These are phyloP conservation scores for Microcera coccophila DNA, from an alignment of 2,329 filamentous ascomycete genomes.

Conservation along the genomic window DNA sequence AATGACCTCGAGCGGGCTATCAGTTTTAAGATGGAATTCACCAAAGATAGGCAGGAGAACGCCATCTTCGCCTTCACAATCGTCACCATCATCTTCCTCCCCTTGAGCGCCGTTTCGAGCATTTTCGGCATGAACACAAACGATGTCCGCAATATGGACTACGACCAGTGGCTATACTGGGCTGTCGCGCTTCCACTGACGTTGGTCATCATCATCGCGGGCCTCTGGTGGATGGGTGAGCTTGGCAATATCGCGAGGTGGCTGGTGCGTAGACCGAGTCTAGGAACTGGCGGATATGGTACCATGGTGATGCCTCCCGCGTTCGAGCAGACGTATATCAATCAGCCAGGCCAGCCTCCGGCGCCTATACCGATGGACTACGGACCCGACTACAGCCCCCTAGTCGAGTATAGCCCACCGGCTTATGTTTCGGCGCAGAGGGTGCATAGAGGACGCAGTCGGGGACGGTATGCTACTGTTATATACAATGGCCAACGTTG, in stretches of 20 bases:
- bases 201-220: conserved; percentile 34
- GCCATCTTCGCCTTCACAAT: conserved; percentile 49
- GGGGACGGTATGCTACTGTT: no score
- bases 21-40: conserved; percentile 36
- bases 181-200: conserved; percentile 46
- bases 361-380: conserved; percentile 8
- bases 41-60: conserved; percentile 44
- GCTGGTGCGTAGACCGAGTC: conserved; percentile 21
- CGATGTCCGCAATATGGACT: conserved; percentile 48
- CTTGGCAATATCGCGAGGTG: conserved; percentile 33
- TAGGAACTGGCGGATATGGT: conserved; percentile 7
- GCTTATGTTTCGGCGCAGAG: no score
- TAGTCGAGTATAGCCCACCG: no score
- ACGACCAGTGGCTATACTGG: conserved; percentile 49
- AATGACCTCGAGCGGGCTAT: conserved; percentile 30
- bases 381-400: no score
- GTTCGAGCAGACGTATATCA: background rate
- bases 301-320: conserved; percentile 9
- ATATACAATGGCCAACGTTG: no score
- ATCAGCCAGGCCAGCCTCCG: background rate
- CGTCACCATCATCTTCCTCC: conserved; percentile 47
- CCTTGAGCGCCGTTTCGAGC: conserved; percentile 43
- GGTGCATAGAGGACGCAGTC: no score
- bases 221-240: conserved; percentile 43
- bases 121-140: conserved; percentile 53